Evolutionary conservation across 2,329 filamentous ascomycete genomes (phyloP).

Genomic region (Fusarium stilboides): DNA sequence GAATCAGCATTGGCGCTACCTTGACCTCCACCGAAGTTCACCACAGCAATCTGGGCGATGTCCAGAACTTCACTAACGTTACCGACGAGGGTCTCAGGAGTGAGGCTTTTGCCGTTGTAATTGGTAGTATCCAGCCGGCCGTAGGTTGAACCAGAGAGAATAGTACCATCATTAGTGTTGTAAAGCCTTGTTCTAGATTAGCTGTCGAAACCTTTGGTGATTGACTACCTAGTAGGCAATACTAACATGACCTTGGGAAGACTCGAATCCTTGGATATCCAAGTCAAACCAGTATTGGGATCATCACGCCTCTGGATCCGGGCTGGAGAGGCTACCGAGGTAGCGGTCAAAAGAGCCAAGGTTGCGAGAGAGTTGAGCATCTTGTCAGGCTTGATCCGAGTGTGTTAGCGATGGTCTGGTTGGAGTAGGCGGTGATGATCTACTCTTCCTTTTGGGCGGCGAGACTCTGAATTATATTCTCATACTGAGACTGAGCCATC

Average conservation of each 20-base stretch:
- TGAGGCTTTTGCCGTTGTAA: conserved; percentile 49
- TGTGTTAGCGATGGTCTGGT: too few species aligned
- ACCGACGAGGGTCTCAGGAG: conserved; percentile 48
- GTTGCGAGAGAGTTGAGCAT: background rate
- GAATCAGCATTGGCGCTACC: background rate
- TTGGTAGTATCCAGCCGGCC: conserved; percentile 54
- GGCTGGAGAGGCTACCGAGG: background rate
- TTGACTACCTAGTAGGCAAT: too few species aligned
- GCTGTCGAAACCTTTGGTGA: too few species aligned
- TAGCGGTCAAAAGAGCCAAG: background rate
- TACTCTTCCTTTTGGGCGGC: too few species aligned
- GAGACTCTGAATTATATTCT: too few species aligned
- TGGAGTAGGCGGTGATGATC: too few species aligned
- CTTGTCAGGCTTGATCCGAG: background rate
- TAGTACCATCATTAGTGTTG: conserved; percentile 47
- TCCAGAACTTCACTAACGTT: conserved; percentile 53
- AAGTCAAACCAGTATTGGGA: background rate
- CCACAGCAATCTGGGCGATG: conserved; percentile 52
- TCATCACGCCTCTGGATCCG: background rate
- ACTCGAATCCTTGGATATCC: background rate
- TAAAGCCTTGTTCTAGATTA: background rate
- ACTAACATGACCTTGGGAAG: conserved; percentile 51
- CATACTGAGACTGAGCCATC: too few species aligned
- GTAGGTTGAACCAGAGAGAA: conserved; percentile 55
- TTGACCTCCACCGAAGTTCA: conserved; percentile 40